Evolutionary conservation across 495 filamentous ascomycete species (phyloP).

Genomic region (Aspergillus affinis): DNA sequence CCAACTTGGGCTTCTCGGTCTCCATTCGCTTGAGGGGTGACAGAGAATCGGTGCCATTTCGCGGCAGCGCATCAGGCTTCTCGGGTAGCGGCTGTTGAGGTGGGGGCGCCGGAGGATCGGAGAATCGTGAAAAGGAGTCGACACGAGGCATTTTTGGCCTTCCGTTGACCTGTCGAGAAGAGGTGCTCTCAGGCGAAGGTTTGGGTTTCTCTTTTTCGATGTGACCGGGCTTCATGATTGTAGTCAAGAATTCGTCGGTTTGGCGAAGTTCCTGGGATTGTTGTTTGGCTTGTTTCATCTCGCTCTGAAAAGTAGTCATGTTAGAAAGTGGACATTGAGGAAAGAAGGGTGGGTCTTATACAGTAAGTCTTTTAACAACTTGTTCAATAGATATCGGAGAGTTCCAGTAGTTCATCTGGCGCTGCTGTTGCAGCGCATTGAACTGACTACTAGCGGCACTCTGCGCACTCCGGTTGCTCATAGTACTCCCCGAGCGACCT

Average conservation of each 20-base stretch:
- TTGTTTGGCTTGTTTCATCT: slow-evolving; percentile 83
- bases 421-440: slow-evolving; percentile 59
- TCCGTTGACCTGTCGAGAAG: slow-evolving; percentile 44
- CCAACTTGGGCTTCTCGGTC: slow-evolving; percentile 68
- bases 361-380: slow-evolving; percentile 88
- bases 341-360: slow-evolving; percentile 33
- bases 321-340: slow-evolving; percentile 15
- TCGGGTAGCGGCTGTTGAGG: slow-evolving; percentile 89
- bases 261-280: slow-evolving; percentile 81
- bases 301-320: slow-evolving; percentile 53
- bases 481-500: slow-evolving; percentile 70
- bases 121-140: slow-evolving; percentile 63
- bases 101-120: slow-evolving; percentile 86
- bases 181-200: slow-evolving; percentile 37
- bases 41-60: slow-evolving; percentile 42
- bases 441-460: slow-evolving; percentile 57
- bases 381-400: slow-evolving; percentile 90
- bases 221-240: slow-evolving; percentile 66
- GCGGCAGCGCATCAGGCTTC: slow-evolving; percentile 70
- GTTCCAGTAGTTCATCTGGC: slow-evolving; percentile 77
- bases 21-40: slow-evolving; percentile 67
- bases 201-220: slow-evolving; percentile 61
- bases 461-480: slow-evolving; percentile 56
- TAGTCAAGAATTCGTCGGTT: slow-evolving; percentile 76
- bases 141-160: slow-evolving; percentile 57